Conservation (phyloP, 352 stramenopile genomes). For the Thalassiosira sp. region DNA sequence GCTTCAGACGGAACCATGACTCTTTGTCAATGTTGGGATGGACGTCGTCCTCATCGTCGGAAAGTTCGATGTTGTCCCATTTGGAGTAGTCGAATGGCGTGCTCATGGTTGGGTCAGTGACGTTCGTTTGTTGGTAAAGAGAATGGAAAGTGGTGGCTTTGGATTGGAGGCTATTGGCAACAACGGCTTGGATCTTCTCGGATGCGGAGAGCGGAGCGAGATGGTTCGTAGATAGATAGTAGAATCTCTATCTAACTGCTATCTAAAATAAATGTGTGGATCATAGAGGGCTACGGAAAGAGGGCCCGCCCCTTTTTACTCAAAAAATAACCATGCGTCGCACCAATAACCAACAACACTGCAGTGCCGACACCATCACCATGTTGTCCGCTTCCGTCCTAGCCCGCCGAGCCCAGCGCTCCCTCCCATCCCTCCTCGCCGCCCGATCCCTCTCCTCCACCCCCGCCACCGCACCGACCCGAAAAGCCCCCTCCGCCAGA, state of each 20-base stretch:
- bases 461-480: constrained; percentile 10
- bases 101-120: constrained; percentile 52
- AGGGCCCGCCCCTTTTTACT: background rate
- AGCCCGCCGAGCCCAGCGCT: constrained; percentile 34
- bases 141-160: too few species aligned
- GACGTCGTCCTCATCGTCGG: constrained; percentile 88
- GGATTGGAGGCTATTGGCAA: too few species aligned
- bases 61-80: constrained; percentile 89
- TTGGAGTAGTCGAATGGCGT: constrained; percentile 88
- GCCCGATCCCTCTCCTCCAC: constrained; percentile 22
- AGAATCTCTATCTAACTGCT: too few species aligned
- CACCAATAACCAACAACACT: background rate
- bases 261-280: too few species aligned
- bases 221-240: too few species aligned
- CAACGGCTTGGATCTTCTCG: too few species aligned
- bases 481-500: constrained; percentile 24
- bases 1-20: constrained; percentile 85
- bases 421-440: constrained; percentile 24
- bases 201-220: too few species aligned
- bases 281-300: too few species aligned
- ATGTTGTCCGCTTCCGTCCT: constrained; percentile 22
- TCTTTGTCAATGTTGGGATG: constrained; percentile 89
- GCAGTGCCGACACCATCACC: background rate
- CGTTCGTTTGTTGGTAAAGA: too few species aligned
- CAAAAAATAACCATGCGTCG: too few species aligned